A percentile compares a stretch with the other conserved stretches of the same genome.
phyloP scores from a whole-genome alignment of 331 rosid species.

The Saraca asoca region DNA sequence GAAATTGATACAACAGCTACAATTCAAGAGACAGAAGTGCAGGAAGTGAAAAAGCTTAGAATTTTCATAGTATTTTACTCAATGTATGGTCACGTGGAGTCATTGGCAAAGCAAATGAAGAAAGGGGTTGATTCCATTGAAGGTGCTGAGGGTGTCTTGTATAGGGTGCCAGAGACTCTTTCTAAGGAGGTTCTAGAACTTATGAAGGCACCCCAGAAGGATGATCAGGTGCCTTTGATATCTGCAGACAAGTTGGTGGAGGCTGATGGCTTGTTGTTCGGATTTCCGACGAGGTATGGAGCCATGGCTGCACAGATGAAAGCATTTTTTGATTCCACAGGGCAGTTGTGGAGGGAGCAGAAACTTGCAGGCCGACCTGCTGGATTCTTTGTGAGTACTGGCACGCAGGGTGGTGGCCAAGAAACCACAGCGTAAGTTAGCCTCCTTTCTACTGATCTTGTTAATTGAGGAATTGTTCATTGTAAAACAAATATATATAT shows the following conservation, averaged over 20 bases:
- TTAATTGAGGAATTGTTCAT: background rate
- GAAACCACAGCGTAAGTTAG: constrained; percentile 84
- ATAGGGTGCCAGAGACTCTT: constrained; percentile 72
- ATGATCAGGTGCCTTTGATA: constrained; percentile 53
- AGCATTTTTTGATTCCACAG: constrained; percentile 72
- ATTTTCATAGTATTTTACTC: constrained; percentile 77
- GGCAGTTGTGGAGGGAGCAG: constrained; percentile 71
- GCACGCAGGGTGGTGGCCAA: constrained; percentile 92
- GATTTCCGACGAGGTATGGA: constrained; percentile 85
- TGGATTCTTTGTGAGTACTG: constrained; percentile 81
- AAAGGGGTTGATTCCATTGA: constrained; percentile 69
- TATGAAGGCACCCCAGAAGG: constrained; percentile 74
- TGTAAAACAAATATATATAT: no score
- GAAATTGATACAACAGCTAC: constrained; percentile 28
- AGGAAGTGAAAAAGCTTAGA: constrained; percentile 44
- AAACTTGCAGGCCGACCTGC: constrained; percentile 78
- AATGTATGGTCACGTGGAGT: constrained; percentile 81
- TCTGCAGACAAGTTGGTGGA: constrained; percentile 59
- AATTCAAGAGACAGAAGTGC: constrained; percentile 23
- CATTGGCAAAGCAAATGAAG: constrained; percentile 62
- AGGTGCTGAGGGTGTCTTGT: constrained; percentile 74
- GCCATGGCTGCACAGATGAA: constrained; percentile 89
- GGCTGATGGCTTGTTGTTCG: constrained; percentile 78
- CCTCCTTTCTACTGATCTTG: background rate
- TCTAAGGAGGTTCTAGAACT: constrained; percentile 51